Percentiles rank a stretch among this genome's conserved stretches.
Conservation (phyloP, 768 basidiomycete species). For the Rubroboletus pulcherrimus region DNA sequence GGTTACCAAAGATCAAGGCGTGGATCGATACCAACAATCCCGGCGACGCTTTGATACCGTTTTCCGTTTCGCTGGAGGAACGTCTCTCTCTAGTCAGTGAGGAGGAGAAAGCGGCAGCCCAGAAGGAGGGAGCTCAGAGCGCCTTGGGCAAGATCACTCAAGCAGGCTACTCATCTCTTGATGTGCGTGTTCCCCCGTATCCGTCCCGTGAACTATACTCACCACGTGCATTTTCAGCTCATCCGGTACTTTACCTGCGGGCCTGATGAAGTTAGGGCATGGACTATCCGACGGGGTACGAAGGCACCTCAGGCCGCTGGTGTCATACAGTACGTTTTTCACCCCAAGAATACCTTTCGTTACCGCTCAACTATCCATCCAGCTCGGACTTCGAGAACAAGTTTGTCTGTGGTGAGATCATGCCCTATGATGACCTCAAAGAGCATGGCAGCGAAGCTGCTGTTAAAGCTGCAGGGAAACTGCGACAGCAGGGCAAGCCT, state of each 20-base stretch:
- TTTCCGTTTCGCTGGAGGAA: slow-evolving; percentile 95
- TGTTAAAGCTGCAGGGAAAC: slow-evolving; percentile 93
- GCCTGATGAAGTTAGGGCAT: slow-evolving; percentile 94
- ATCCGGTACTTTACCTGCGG: slow-evolving; percentile 98
- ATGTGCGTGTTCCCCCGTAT: slow-evolving; percentile 45
- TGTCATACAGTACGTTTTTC: slow-evolving; percentile 80
- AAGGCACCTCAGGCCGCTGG: slow-evolving; percentile 98
- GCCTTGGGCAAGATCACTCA: slow-evolving; percentile 92
- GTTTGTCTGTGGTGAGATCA: slow-evolving; percentile 97
- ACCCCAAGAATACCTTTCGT: background rate
- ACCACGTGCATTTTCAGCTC: slow-evolving; percentile 45
- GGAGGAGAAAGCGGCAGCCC: slow-evolving; percentile 76
- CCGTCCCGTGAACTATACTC: background rate
- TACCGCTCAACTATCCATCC: background rate
- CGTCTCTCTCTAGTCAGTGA: slow-evolving; percentile 59
- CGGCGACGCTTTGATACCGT: slow-evolving; percentile 93
- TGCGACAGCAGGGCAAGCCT: slow-evolving; percentile 94
- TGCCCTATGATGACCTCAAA: slow-evolving; percentile 85
- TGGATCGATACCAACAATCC: slow-evolving; percentile 98
- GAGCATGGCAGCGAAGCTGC: slow-evolving; percentile 87
- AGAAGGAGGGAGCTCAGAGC: slow-evolving; percentile 71
- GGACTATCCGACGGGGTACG: slow-evolving; percentile 92
- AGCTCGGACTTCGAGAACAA: slow-evolving; percentile 98
- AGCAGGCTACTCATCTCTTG: slow-evolving; percentile 84
- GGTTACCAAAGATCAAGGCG: slow-evolving; percentile 93